Base-by-base conservation (phyloP, 75 land plant genomes). In the Sequoiadendron giganteum region DNA sequence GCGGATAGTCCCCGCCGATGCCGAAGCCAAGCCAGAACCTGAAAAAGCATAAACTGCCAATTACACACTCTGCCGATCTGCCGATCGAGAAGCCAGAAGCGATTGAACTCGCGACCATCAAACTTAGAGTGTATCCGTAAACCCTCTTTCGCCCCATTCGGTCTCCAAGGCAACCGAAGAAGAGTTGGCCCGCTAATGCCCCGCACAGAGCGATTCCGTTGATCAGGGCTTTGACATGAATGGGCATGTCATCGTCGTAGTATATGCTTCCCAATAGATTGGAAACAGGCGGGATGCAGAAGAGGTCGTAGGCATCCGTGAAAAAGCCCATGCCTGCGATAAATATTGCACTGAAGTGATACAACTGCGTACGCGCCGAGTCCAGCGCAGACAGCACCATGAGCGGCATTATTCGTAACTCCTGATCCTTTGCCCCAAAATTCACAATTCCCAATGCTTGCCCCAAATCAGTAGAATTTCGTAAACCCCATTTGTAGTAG, bases 101-200 rank as follows among this genome's bases (percentile, higher is more conserved):
- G 15, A 89, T 25, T 30, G 90, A 89, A 10, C 65, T 38, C 9
- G 76, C 47, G 61, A 89, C 85, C 90, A 89, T 89, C 38, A 88
- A 16, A 68, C 58, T 52, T 21, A 89, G 90, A 7, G 90, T 89
- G 90, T 88, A 48, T 25, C 90, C 90, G 18, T 89, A 89, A 0
- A 65, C 90, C 85, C 42, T 88, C 56, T 88, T 89, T 61, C 90
- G 58, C 13, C 90, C 90, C 7, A 48, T 48, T 48, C 52, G 8
- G 52, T 48, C 52, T 48, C 52, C 52, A 48, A 48, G 52, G 11
- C 52, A 48, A 48, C 52, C 52, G 13, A 48, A 48, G 11, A 48
- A 48, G 10, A 48, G 52, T 10, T 48, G 52, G 13, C 52, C 52
- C 9, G 11, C 52, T 1, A 48, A 8, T 48, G 52, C 52, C 10